These are phyloP conservation scores for Argentina anserina DNA, from an alignment of 306 rosid species.

Conservation along the genomic window DNA sequence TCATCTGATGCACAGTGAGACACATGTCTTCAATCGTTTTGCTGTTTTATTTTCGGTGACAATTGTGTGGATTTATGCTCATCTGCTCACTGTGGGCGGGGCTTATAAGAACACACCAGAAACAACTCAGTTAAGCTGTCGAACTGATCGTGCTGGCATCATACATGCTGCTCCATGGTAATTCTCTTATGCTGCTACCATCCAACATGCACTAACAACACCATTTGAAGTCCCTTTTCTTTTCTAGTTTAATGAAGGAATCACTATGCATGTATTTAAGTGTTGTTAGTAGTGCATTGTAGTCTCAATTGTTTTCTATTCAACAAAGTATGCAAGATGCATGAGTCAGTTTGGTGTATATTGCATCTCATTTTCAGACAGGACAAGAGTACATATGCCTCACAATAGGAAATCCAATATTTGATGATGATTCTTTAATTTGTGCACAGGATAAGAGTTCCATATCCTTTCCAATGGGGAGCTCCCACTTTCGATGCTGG, in stretches of 20 bases:
- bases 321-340: constrained; percentile 4
- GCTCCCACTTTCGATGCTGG: constrained; percentile 97
- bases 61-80: constrained; percentile 87
- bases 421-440: constrained; percentile 46
- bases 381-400: constrained; percentile 78
- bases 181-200: constrained; percentile 15
- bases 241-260: background rate
- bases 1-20: constrained; percentile 55
- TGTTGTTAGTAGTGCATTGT: background rate
- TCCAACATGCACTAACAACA: constrained; percentile 2
- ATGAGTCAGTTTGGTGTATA: background rate
- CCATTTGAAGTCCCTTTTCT: background rate
- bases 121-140: constrained; percentile 62
- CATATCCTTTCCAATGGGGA: constrained; percentile 99
- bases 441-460: constrained; percentile 74
- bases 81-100: constrained; percentile 81
- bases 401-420: constrained; percentile 83
- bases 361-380: constrained; percentile 18
- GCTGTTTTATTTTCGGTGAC: constrained; percentile 79
- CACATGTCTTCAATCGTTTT: constrained; percentile 57
- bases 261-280: too few species aligned
- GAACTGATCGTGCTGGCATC: constrained; percentile 93
- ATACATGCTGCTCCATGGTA: constrained; percentile 85
- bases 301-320: background rate
- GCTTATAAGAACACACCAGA: constrained; percentile 61